These are phyloP conservation scores for Adiantum capillusveneris DNA, from an alignment of 75 land plant species.

Conservation along the genomic window DNA sequence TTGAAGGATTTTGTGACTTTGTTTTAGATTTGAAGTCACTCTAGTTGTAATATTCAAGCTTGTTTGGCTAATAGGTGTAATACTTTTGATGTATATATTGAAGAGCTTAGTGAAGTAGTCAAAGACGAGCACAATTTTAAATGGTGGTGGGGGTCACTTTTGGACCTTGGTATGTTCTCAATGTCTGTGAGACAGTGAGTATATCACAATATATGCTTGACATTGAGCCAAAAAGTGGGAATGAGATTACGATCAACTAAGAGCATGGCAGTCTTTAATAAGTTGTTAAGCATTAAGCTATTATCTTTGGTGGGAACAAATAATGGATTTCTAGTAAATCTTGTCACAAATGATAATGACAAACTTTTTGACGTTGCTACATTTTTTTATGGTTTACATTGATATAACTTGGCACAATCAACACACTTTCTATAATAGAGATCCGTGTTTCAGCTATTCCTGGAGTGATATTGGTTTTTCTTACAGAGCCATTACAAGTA, in stretches of 20 bases:
- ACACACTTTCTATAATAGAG: too few species aligned
- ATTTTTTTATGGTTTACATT: constrained; percentile 6
- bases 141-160: constrained; percentile 22
- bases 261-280: constrained; percentile 27
- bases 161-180: constrained; percentile 12
- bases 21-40: neutral
- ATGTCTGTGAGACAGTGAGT: constrained; percentile 9
- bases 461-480: too few species aligned
- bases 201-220: constrained; percentile 12
- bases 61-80: neutral
- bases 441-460: too few species aligned
- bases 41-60: neutral
- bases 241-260: constrained; percentile 16
- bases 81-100: constrained; percentile 9
- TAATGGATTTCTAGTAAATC: constrained; percentile 22
- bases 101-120: constrained; percentile 16
- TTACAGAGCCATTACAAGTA: too few species aligned
- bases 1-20: neutral
- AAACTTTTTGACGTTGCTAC: constrained; percentile 22
- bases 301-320: constrained; percentile 16
- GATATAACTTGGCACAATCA: too few species aligned
- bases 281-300: constrained; percentile 18
- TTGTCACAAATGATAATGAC: constrained; percentile 32
- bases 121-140: constrained; percentile 1
- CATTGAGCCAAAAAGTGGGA: constrained; percentile 7